These are phyloP conservation scores for Rhododendron ovatum DNA, from an alignment of 148 eudicot species.

Conservation along the genomic window DNA sequence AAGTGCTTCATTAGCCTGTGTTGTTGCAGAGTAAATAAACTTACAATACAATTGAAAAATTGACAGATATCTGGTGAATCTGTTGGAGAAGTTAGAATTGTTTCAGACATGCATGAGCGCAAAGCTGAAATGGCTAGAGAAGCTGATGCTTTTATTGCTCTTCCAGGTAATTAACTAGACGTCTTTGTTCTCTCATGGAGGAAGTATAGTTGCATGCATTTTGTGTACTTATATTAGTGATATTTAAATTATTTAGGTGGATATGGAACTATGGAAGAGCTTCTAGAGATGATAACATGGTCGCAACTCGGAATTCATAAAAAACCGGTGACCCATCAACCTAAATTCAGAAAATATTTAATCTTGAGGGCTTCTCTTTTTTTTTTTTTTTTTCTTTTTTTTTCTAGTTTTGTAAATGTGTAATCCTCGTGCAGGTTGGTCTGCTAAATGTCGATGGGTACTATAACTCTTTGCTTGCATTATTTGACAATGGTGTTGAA, in stretches of 20 bases:
- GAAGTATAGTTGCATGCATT: neutral
- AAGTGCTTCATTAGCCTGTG: neutral
- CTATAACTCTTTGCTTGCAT: constrained; percentile 69
- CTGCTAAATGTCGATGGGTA: constrained; percentile 93
- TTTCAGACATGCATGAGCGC: constrained; percentile 95
- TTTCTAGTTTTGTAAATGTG: neutral
- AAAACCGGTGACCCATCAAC: constrained; percentile 53
- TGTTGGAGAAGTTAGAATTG: constrained; percentile 81
- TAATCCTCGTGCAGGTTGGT: constrained; percentile 52
- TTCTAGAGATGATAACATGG: constrained; percentile 95
- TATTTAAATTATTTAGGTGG: constrained; percentile 52
- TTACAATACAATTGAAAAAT: neutral
- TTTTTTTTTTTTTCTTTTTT: neutral
- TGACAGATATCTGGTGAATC: constrained; percentile 78
- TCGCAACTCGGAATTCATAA: constrained; percentile 91
- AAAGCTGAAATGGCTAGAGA: constrained; percentile 94
- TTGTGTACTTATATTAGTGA: neutral
- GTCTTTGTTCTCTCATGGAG: neutral
- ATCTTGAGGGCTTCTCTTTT: neutral
- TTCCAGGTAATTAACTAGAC: constrained; percentile 56
- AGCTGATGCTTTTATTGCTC: constrained; percentile 92
- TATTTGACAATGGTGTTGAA: constrained; percentile 90
- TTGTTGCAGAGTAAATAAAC: neutral
- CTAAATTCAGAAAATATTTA: neutral
- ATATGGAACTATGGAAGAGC: constrained; percentile 96